A percentile compares a stretch with the other conserved stretches of the same genome.
Conservation (phyloP, 805 yeast species). For the Monosporozyma aerobia region DNA sequence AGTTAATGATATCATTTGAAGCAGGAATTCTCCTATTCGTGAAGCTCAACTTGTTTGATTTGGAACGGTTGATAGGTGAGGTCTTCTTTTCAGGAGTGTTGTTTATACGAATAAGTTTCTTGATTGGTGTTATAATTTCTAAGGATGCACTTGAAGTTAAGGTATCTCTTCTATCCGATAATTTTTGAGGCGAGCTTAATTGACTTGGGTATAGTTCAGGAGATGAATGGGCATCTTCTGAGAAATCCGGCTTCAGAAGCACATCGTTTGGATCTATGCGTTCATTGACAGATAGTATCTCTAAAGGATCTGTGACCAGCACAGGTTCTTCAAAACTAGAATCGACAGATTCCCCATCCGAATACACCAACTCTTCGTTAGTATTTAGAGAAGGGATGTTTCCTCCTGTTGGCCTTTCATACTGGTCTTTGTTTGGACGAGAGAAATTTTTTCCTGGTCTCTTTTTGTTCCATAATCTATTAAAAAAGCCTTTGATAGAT, state of each 20-base stretch:
- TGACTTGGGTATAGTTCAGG: background rate
- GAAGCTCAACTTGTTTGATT: background rate
- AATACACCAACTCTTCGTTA: background rate
- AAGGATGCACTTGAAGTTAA: constrained; percentile 10
- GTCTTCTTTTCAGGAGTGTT: constrained; percentile 13
- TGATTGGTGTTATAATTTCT: constrained; percentile 20
- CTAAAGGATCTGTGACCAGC: constrained; percentile 7
- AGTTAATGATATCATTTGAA: constrained; percentile 5
- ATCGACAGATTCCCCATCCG: background rate
- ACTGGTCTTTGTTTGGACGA: background rate
- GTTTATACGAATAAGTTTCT: constrained; percentile 16
- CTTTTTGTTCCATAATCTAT: background rate
- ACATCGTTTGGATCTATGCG: background rate
- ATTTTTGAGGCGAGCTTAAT: background rate
- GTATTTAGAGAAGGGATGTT: background rate
- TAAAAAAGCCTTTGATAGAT: background rate
- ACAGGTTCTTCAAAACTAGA: constrained; percentile 2
- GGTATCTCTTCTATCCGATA: background rate
- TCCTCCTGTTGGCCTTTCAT: background rate
- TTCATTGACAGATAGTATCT: background rate
- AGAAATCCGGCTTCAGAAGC: background rate
- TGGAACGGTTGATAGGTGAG: background rate
- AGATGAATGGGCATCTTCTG: background rate
- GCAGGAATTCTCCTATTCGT: background rate
- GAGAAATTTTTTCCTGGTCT: background rate